A percentile compares a stretch with the other conserved stretches of the same genome.
These are phyloP conservation scores for Calocybe gambosa DNA, from an alignment of 1,284 basidiomycete genomes.

Conservation along the genomic window DNA sequence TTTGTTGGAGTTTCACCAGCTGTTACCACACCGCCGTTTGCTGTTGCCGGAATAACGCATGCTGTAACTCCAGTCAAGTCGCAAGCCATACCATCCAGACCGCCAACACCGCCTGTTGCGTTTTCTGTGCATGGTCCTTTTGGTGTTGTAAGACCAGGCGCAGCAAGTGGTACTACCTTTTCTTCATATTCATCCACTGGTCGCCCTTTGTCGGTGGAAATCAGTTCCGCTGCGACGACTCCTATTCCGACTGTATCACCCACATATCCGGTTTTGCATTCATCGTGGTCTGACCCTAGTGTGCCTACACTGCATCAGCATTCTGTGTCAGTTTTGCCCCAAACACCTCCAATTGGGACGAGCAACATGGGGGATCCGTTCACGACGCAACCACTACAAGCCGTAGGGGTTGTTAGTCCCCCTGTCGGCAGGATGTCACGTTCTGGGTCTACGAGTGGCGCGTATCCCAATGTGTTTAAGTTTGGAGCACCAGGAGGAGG, in stretches of 20 bases:
- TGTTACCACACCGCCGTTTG: conserved; percentile 14
- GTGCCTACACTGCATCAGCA: conserved; percentile 36
- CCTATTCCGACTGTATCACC: conserved; percentile 22
- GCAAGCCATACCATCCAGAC: conserved; percentile 33
- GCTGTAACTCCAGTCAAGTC: conserved; percentile 8
- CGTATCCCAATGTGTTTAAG: conserved; percentile 36
- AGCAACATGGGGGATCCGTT: conserved; percentile 16
- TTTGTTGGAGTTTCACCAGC: conserved; percentile 20
- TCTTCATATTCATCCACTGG: conserved; percentile 23
- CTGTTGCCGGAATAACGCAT: conserved; percentile 14
- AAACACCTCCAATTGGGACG: conserved; percentile 15
- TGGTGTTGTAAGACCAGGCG: conserved; percentile 20
- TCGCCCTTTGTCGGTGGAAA: conserved; percentile 20
- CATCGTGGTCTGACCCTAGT: conserved; percentile 36
- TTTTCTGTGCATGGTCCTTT: conserved; percentile 26
- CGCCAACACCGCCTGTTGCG: conserved; percentile 25
- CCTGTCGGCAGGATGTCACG: conserved; percentile 54
- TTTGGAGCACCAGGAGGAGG: conserved; percentile 14
- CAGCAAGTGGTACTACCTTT: conserved; percentile 18
- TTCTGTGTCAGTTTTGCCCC: conserved; percentile 28
- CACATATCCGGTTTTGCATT: conserved; percentile 28
- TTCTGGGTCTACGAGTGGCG: conserved; percentile 54
- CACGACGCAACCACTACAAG: conserved; percentile 17
- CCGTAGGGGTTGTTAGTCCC: conserved; percentile 23
- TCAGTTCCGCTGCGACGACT: conserved; percentile 16